Base-by-base conservation (phyloP, 805 yeast genomes). In the Sugiyamaella lignohabitans region DNA sequence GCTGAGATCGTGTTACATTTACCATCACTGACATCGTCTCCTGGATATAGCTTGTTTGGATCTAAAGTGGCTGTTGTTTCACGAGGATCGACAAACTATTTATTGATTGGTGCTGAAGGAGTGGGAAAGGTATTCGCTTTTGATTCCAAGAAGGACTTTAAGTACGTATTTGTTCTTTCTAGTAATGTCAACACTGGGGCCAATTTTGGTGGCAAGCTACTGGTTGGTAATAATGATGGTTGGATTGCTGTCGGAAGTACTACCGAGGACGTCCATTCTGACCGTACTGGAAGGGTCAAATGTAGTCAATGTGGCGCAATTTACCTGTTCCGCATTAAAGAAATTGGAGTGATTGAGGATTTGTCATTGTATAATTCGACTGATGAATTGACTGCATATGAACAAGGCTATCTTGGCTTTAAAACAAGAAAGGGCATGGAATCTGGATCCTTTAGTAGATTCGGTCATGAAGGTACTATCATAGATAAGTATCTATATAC, bases 31-130 rank as follows among this genome's bases (percentile, higher is more conserved):
- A 27, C 30, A 0, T 53, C 22, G n/a, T 35, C 3, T 46, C 52
- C 27, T 61, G 62, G 5, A 14, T 76, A 66, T 55, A 76, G 70
- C 39, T 72, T 67, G 44, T 70, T 73, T 54, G 80, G 77, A 0
- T 41, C 65, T 0, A 43, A 62, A 1, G 32, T 73, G 14, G 59
- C 70, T 0, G 43, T 59, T 2, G 60, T 67, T 3, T 51, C 52
- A 0, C 35, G 57, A 6, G 44, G 38, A 6, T 16, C 27, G 14
- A 11, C 27, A 21, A 32, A 20, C 3, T 50, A 48, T 16, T 30
- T 68, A 0, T 62, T 72, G 3, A 59, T 75, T 3, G 72, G 75
- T 0, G 53, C 69, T 0, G 66, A 64, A 4, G 72, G 76, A 0
- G 42, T 60, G 1, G 73, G 69, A 2, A 49, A 59, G 1, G 72